phyloP scores from a whole-genome alignment of 75 land plant genomes.

The Chamaecyparis obtusa region DNA sequence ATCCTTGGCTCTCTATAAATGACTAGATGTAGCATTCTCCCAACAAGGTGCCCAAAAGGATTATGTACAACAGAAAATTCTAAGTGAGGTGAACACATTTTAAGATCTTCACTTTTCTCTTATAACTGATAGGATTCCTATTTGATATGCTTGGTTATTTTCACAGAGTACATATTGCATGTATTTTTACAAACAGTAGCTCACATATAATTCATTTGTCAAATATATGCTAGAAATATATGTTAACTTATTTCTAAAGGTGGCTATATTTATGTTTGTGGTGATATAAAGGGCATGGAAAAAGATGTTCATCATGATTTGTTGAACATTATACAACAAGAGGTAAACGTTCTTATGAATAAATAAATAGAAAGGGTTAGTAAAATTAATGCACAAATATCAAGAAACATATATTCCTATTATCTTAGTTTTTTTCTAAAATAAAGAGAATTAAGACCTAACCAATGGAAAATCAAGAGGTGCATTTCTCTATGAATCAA shows the following conservation, averaged over 20 bases:
- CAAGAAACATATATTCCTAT: neutral
- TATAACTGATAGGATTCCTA: neutral
- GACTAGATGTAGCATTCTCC: constrained; percentile 38
- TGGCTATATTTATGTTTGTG: constrained; percentile 92
- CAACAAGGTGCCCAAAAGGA: constrained; percentile 43
- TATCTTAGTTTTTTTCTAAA: too few species aligned
- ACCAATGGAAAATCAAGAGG: too few species aligned
- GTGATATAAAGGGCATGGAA: constrained; percentile 99
- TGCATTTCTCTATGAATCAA: too few species aligned
- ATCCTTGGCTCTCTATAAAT: too few species aligned
- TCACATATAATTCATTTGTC: neutral
- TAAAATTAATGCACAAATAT: neutral
- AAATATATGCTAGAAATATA: constrained; percentile 61
- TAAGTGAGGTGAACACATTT: constrained; percentile 19
- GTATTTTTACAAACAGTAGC: neutral
- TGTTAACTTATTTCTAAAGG: constrained; percentile 80
- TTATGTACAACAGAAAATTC: constrained; percentile 49
- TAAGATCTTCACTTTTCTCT: neutral
- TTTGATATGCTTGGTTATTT: neutral
- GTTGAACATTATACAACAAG: constrained; percentile 76
- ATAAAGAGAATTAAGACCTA: too few species aligned
- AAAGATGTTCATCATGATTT: constrained; percentile 87
- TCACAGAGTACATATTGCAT: neutral
- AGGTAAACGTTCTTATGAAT: constrained; percentile 40
- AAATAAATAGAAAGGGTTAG: neutral